Evolutionary conservation across 176 grass and related monocot genomes (phyloP).

Genomic region (Ampelocalamus luodianensis): DNA sequence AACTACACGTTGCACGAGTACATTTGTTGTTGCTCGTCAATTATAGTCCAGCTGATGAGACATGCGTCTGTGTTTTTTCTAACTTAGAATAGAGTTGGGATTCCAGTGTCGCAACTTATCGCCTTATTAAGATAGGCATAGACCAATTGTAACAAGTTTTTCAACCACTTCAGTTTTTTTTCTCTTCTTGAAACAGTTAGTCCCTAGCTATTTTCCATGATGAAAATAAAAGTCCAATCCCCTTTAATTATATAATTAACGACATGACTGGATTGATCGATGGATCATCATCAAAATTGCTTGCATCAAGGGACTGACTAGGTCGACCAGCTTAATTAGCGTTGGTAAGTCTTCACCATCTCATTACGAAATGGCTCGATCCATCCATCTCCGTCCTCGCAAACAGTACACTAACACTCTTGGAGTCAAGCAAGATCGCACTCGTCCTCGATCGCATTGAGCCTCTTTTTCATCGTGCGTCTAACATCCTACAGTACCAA

Average conservation of each 20-base stretch:
- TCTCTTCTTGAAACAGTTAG: not conserved
- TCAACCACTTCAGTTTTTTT: not conserved
- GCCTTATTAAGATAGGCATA: not conserved
- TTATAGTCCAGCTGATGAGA: constrained; percentile 2
- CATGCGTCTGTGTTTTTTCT: too few relatives aligned
- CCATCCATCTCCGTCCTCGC: not conserved
- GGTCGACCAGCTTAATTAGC: not conserved
- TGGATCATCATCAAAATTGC: not conserved
- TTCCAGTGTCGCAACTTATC: not conserved
- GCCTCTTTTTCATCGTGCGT: not conserved
- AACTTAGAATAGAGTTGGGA: not conserved
- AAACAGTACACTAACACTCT: constrained; percentile 10
- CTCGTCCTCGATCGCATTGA: not conserved
- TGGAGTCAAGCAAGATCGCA: constrained; percentile 36
- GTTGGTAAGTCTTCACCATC: constrained; percentile 43
- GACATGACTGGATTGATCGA: not conserved
- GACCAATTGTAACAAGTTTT: not conserved
- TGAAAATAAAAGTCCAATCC: not conserved
- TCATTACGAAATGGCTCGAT: not conserved
- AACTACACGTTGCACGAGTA: not conserved
- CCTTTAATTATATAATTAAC: not conserved
- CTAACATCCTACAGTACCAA: not conserved
- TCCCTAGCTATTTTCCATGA: not conserved
- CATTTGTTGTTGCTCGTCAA: not conserved
- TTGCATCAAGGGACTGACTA: constrained; percentile 8